These are phyloP conservation scores for Plantago lanceolata DNA, from an alignment of 305 asterid species.

Conservation along the genomic window DNA sequence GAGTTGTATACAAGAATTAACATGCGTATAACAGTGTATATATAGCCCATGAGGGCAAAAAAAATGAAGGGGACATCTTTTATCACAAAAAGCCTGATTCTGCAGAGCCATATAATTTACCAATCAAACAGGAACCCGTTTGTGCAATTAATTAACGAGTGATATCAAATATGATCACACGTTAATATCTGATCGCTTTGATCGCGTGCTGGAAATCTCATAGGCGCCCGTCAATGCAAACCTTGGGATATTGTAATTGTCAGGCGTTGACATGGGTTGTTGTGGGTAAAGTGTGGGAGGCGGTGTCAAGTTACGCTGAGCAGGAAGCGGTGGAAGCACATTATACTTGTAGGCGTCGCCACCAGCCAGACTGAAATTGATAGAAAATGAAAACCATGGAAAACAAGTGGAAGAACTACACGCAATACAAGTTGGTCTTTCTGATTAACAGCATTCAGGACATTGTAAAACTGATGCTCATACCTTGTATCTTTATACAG, in stretches of 20 bases:
- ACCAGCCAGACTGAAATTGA: constrained; percentile 38
- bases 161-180: constrained; percentile 39
- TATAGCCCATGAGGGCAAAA: constrained; percentile 1
- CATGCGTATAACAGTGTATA: constrained; percentile 5
- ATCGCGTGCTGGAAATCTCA: constrained; percentile 50
- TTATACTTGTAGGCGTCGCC: constrained; percentile 65
- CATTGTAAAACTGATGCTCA: too few relatives aligned
- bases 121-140: background rate
- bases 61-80: constrained; percentile 1
- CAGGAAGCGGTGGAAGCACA: constrained; percentile 85
- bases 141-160: constrained; percentile 1
- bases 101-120: background rate
- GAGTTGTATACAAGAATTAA: background rate
- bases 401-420: background rate
- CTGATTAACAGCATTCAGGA: background rate
- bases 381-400: constrained; percentile 4
- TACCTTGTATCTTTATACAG: constrained; percentile 63
- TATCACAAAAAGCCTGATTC: background rate
- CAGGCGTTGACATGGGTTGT: constrained; percentile 91
- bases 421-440: background rate
- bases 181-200: constrained; percentile 81
- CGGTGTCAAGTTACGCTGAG: constrained; percentile 88
- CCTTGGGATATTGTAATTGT: constrained; percentile 66
- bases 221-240: constrained; percentile 43
- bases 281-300: constrained; percentile 97